Conservation (phyloP, 2,329 filamentous ascomycete species). For the Aspergillus sp. region DNA sequence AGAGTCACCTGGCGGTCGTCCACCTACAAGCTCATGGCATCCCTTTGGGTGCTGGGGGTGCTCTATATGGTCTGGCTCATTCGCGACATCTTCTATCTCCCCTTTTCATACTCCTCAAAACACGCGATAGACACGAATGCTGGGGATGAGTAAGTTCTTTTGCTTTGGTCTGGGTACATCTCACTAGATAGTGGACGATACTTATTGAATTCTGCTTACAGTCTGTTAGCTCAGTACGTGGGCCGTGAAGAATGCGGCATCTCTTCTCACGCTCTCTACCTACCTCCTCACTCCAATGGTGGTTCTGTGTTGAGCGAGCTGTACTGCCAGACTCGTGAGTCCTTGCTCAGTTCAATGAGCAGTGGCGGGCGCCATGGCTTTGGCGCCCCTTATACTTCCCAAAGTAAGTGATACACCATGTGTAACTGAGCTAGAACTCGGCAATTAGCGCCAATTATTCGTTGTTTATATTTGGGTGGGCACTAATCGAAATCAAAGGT, state of each 20-base stretch:
- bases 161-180: conserved; percentile 4
- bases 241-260: conserved; percentile 40
- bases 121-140: conserved; percentile 1
- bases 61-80: conserved; percentile 44
- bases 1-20: conserved; percentile 45
- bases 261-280: conserved; percentile 35
- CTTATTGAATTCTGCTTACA: conserved; percentile 22
- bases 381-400: conserved; percentile 40
- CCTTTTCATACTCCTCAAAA: conserved; percentile 29
- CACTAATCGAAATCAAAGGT: conserved; percentile 22
- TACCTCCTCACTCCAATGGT: conserved; percentile 22
- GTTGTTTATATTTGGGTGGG: not conserved
- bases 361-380: conserved; percentile 43
- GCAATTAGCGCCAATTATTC: not conserved
- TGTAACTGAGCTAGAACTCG: no score
- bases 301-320: conserved; percentile 14
- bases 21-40: conserved; percentile 43
- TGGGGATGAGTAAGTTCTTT: conserved; percentile 25
- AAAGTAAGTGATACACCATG: conserved; percentile 24
- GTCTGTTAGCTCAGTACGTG: conserved; percentile 36
- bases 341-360: conserved; percentile 42
- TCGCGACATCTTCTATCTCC: conserved; percentile 39
- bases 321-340: conserved; percentile 36
- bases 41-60: conserved; percentile 40
- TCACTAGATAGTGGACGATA: conserved; percentile 12